Base-by-base conservation (phyloP, 192 early-diverging fungal species). In the Entomortierella lignicola region DNA sequence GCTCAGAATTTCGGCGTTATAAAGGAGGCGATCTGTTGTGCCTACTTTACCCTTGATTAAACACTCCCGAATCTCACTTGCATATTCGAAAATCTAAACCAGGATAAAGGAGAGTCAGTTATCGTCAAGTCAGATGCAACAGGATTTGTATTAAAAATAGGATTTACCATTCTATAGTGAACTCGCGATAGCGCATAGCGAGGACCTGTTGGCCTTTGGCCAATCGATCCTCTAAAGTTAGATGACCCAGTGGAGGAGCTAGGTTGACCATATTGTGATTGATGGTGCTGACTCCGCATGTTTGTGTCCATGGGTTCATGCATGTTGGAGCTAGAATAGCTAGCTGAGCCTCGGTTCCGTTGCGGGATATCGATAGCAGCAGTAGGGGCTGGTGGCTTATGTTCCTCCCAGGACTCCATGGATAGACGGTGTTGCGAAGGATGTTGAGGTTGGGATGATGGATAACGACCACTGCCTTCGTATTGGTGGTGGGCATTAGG, bases 1-100 rank as follows among this genome's bases (percentile, higher is more conserved):
- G 66, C 66, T 77, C 42, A 77, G 25, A 56, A 77, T 77, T 44
- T 77, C 73, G 32, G 73, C 66, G 44, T 69, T 77, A 41, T 77
- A 69, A 25, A 77, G 60, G 54, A 77, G 60, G n/a, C 73, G 60
- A 69, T 77, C 73, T 10, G 66, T 68, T 31, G 66, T 43, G 43
- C 73, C 73, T 18, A 44, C 55, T 47, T 69, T 77, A 21, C 73
- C 73, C 55, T 77, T 77, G 55, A 77, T 55, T 30, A 77, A 69
- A 39, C 73, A 77, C 26, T 77, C 73, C 15, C 66, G 73, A 39
- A 77, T 66, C 55, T 77, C 73, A n/a, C 50, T 62, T 37, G 73
- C 73, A 69, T 77, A 77, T 50, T 77, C 73, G 55, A 63, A 77
- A 47, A 77, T 77, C 73, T 77, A 47, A 25, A 42, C 42, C 50